Percentiles rank a stretch among this genome's conserved stretches.
Conservation (phyloP, 768 basidiomycete species). For the Amanita rimosa region DNA sequence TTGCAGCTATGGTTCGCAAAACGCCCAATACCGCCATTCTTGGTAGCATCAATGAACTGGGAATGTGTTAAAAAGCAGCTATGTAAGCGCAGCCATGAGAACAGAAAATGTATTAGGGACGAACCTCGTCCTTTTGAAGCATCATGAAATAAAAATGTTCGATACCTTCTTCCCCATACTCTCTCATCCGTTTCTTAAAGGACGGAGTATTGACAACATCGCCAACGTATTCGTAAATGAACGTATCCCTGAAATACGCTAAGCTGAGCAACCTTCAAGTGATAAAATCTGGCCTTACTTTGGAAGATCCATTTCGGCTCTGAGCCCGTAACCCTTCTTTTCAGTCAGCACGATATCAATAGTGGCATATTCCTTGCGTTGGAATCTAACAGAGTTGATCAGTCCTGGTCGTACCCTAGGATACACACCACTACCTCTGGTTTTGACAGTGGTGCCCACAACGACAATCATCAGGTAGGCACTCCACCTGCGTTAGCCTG, state of each 20-base stretch:
- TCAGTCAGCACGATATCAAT: slow-evolving; percentile 91
- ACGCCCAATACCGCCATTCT: slow-evolving; percentile 90
- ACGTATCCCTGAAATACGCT: slow-evolving; percentile 51
- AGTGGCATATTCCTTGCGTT: slow-evolving; percentile 70
- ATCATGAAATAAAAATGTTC: slow-evolving; percentile 99
- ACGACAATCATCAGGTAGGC: slow-evolving; percentile 81
- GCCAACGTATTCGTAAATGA: slow-evolving; percentile 97
- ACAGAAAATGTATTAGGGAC: slow-evolving; percentile 12
- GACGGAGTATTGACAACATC: slow-evolving; percentile 84
- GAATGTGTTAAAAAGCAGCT: not conserved
- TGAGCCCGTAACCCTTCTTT: slow-evolving; percentile 90
- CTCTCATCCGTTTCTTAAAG: slow-evolving; percentile 90
- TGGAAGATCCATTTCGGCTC: slow-evolving; percentile 56
- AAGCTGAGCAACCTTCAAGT: slow-evolving; percentile 1
- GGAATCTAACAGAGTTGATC: slow-evolving; percentile 49
- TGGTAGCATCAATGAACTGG: slow-evolving; percentile 97
- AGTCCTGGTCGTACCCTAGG: slow-evolving; percentile 7
- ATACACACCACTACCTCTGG: slow-evolving; percentile 57
- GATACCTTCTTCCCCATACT: slow-evolving; percentile 88
- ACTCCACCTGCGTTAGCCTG: slow-evolving; percentile 93
- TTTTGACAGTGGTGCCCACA: slow-evolving; percentile 79
- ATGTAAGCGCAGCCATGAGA: not conserved
- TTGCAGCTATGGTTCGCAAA: slow-evolving; percentile 98
- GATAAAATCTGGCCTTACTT: slow-evolving; percentile 35
- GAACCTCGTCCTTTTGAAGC: slow-evolving; percentile 93